Percentiles rank a stretch among this genome's conserved stretches.
Conservation (phyloP, 768 basidiomycete genomes). For the Naganishia vishniacii region DNA sequence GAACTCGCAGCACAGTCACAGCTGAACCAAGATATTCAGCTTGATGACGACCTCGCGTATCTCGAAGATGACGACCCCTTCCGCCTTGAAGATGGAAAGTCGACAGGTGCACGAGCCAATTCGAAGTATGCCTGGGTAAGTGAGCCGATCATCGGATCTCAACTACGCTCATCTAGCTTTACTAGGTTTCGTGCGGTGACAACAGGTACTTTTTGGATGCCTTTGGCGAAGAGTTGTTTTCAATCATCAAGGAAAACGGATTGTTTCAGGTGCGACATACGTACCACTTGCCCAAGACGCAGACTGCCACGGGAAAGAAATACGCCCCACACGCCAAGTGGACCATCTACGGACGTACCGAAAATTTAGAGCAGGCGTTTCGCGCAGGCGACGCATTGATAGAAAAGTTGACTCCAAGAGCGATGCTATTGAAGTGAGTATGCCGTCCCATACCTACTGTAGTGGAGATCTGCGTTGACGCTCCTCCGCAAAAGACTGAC, state of each 20-base stretch:
- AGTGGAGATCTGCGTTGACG: neutral
- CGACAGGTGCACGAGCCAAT: neutral
- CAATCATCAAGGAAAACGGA: constrained; percentile 28
- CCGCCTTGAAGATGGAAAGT: constrained; percentile 30
- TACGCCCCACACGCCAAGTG: constrained; percentile 23
- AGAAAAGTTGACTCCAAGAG: constrained; percentile 30
- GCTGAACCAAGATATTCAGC: constrained; percentile 34
- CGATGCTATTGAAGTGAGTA: constrained; percentile 32
- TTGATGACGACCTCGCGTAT: constrained; percentile 66
- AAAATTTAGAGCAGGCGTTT: constrained; percentile 36
- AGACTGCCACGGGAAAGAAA: constrained; percentile 11
- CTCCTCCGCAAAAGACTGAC: constrained; percentile 25
- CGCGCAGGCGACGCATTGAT: constrained; percentile 37
- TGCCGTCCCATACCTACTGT: neutral
- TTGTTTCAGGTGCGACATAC: constrained; percentile 31
- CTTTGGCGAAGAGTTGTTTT: constrained; percentile 35
- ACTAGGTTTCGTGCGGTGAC: constrained; percentile 69
- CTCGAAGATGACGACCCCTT: constrained; percentile 73
- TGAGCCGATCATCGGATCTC: neutral
- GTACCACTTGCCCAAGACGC: constrained; percentile 27
- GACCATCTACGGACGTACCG: constrained; percentile 30
- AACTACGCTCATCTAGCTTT: constrained; percentile 44
- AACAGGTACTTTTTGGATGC: constrained; percentile 58
- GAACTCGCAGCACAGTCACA: neutral
- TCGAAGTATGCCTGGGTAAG: constrained; percentile 6